Evolutionary conservation across 257 asterid species (phyloP).

Genomic region (Echites panduratus): DNA sequence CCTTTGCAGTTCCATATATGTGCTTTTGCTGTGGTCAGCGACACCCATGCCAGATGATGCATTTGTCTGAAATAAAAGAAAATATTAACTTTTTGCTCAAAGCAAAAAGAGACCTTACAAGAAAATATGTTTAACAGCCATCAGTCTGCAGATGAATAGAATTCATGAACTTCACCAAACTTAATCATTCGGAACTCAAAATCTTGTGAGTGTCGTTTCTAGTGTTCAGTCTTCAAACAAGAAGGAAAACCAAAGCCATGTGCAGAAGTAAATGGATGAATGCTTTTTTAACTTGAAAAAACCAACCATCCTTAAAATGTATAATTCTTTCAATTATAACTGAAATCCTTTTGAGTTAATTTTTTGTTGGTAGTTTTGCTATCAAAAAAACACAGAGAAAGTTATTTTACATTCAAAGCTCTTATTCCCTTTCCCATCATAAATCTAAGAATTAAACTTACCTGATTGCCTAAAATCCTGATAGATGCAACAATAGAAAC

Average conservation of each 20-base stretch:
- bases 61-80: constrained; percentile 17
- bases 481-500: not conserved
- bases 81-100: not conserved
- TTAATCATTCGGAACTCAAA: not conserved
- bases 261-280: not conserved
- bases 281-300: not conserved
- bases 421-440: not conserved
- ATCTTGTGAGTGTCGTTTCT: not conserved
- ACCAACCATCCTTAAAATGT: not conserved
- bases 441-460: not conserved
- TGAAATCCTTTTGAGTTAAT: not conserved
- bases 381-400: not conserved
- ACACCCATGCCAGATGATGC: constrained; percentile 66
- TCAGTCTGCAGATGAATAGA: not conserved
- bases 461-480: not conserved
- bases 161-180: not conserved
- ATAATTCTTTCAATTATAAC: not conserved
- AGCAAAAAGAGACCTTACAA: not conserved
- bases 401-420: not conserved
- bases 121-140: not conserved
- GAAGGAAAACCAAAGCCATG: not conserved
- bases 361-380: not conserved
- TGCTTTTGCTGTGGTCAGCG: constrained; percentile 55
- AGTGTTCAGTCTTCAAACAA: not conserved
- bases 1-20: constrained; percentile 51